These are phyloP conservation scores for Candida alai DNA, from an alignment of 805 yeast species.

Conservation along the genomic window DNA sequence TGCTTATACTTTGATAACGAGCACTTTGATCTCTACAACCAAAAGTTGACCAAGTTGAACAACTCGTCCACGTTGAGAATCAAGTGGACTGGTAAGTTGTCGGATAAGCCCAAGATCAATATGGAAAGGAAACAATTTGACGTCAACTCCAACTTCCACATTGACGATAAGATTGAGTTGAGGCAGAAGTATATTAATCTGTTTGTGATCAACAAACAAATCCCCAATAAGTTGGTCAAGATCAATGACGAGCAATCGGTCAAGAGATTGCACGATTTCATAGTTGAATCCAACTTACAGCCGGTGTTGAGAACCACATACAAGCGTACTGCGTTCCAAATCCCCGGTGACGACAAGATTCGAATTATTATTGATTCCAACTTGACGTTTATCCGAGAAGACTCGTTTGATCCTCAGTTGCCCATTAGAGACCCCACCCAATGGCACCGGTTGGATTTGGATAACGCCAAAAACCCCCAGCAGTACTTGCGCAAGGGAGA, in stretches of 20 bases:
- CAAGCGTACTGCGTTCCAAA: constrained; percentile 94
- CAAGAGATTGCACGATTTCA: constrained; percentile 54
- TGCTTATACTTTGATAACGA: constrained; percentile 85
- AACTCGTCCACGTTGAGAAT: constrained; percentile 75
- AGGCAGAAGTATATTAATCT: constrained; percentile 81
- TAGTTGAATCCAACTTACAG: constrained; percentile 62
- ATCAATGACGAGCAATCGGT: constrained; percentile 56
- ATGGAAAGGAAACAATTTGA: constrained; percentile 78
- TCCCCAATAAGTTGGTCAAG: constrained; percentile 46
- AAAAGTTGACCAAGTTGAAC: constrained; percentile 67
- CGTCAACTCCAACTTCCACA: constrained; percentile 46
- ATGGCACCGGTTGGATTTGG: constrained; percentile 94
- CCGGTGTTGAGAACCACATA: constrained; percentile 85
- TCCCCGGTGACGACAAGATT: constrained; percentile 93
- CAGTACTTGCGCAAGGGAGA: constrained; percentile 82
- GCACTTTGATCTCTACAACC: constrained; percentile 79
- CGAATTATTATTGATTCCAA: constrained; percentile 90
- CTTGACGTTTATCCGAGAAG: constrained; percentile 84
- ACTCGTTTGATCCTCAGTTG: constrained; percentile 73
- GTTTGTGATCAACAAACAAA: constrained; percentile 55
- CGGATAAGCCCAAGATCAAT: constrained; percentile 71
- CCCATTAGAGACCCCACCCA: constrained; percentile 85
- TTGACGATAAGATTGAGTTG: constrained; percentile 61
- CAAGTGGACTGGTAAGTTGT: constrained; percentile 85
- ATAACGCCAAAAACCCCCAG: constrained; percentile 65